Evolutionary conservation across 1,139 yeast species (phyloP), one percentile per base, ranked within the genome.

Genomic region (Taphrina sp.): DNA sequence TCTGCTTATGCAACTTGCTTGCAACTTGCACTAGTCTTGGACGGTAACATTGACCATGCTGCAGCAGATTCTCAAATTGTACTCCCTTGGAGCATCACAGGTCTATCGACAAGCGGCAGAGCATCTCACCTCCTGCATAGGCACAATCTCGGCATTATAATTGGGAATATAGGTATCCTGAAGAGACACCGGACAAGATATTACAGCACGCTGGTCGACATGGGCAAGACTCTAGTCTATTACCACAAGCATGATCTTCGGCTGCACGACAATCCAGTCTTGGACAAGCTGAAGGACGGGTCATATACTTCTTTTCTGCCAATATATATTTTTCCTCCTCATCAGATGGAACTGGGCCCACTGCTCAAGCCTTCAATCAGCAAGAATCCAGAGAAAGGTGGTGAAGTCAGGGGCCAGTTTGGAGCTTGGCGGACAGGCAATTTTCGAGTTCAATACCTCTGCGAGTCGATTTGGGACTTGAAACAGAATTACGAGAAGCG

Each of bases 401-500:
- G 46, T 24, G 54, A 49, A 12, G 45, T 49, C 31, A 41, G 28
- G 28, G 39, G 46, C n/a, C 12, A 14, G 14, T 49, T 49, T 19
- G 54, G 54, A 5, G 37, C 45, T 5, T 39, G 54, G 46, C 19
- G 54, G 26, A 39, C 54, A 3, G 54, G 54, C 39, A 49, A 49
- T 24, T 16, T 38, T 31, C 19, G 54, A 5, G 41, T 49, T 17
- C 23, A 39, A 31, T 49, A 49, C 39, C 35, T 49, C 23, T 49
- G 54, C 20, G 46, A 49, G 41, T 35, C 54, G 5, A n/a, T 49
- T 17, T 49, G 54, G 54, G 46, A 49, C 46, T 34, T 49, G n/a
- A 49, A 39, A 26, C 22, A 23, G 16, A 29, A 14, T 16, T 49
- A 49, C 34, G 17, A 41, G 33, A 49, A 49, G 46, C 39, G 38